These are phyloP conservation scores for Pistacia vera DNA, from an alignment of 345 rosid species.

Conservation along the genomic window DNA sequence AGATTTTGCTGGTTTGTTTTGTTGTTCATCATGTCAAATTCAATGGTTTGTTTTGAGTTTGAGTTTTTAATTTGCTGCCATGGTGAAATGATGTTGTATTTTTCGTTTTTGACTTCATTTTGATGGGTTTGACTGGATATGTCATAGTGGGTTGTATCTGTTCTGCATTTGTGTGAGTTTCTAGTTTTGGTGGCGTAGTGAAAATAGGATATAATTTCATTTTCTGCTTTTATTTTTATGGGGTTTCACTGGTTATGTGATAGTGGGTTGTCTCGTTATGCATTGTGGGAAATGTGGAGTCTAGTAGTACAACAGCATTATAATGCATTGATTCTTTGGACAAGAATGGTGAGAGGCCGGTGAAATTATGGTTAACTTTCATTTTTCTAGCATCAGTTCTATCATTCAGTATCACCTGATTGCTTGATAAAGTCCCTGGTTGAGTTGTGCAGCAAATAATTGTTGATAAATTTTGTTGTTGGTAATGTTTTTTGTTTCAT, in stretches of 20 bases:
- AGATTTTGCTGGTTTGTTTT: slow-evolving; percentile 19
- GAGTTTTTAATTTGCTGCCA: not conserved
- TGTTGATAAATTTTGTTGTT: not conserved
- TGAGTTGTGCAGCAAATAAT: slow-evolving; percentile 3
- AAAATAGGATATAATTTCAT: not conserved
- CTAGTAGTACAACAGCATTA: slow-evolving; percentile 1
- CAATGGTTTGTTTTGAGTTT: not conserved
- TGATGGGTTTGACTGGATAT: not conserved
- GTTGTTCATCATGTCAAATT: slow-evolving; percentile 6
- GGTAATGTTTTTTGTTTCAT: not conserved
- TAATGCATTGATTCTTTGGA: not conserved
- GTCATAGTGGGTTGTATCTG: not conserved
- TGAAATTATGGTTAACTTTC: no score
- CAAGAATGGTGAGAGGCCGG: not conserved
- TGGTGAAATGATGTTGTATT: not conserved
- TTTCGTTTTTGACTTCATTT: slow-evolving; percentile 17
- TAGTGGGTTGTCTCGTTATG: not conserved
- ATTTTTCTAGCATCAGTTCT: not conserved
- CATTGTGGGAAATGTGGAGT: not conserved
- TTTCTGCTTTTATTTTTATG: slow-evolving; percentile 14
- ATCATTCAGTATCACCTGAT: not conserved
- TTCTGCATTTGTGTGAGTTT: slow-evolving; percentile 5
- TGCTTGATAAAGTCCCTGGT: not conserved
- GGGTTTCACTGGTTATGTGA: not conserved
- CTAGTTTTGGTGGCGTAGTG: not conserved